Conservation (phyloP, 2,329 filamentous ascomycete genomes). For the Pestalotiopsis sp. region DNA sequence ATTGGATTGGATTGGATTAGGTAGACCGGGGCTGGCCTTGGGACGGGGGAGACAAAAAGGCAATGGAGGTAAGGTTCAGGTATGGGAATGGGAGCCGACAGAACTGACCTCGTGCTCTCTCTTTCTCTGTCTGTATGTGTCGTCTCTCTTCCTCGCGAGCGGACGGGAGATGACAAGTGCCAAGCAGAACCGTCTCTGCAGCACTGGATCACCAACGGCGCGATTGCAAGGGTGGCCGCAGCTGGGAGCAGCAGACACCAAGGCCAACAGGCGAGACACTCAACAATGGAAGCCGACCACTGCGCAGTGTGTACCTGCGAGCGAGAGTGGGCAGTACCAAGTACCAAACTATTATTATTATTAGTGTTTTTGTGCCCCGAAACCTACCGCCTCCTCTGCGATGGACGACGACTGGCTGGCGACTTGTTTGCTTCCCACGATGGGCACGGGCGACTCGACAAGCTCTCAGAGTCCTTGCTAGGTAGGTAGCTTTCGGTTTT, state of each 20-base stretch:
- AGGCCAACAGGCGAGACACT: not conserved
- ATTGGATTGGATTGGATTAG: not conserved
- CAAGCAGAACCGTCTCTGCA: slow-evolving; percentile 1
- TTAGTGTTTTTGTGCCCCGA: not conserved
- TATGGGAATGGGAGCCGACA: not conserved
- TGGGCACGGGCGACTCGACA: not conserved
- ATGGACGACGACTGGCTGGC: too few species aligned
- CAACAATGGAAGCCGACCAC: not conserved
- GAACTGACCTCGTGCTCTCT: not conserved
- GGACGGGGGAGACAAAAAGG: not conserved
- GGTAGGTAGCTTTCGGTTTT: not conserved
- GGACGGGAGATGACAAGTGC: not conserved
- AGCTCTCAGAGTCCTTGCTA: not conserved
- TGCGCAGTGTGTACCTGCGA: not conserved
- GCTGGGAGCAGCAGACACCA: slow-evolving; percentile 3
- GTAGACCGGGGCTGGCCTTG: not conserved
- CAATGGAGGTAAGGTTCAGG: not conserved
- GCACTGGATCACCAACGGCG: not conserved
- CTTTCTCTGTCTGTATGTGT: not conserved
- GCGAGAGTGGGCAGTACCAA: not conserved
- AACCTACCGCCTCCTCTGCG: not conserved
- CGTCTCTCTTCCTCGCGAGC: too few species aligned
- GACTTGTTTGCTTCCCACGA: not conserved
- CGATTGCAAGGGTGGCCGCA: not conserved
- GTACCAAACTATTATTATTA: not conserved